These are phyloP conservation scores for Dorcoceras hygrometricum DNA, from an alignment of 257 asterid species.

Conservation along the genomic window DNA sequence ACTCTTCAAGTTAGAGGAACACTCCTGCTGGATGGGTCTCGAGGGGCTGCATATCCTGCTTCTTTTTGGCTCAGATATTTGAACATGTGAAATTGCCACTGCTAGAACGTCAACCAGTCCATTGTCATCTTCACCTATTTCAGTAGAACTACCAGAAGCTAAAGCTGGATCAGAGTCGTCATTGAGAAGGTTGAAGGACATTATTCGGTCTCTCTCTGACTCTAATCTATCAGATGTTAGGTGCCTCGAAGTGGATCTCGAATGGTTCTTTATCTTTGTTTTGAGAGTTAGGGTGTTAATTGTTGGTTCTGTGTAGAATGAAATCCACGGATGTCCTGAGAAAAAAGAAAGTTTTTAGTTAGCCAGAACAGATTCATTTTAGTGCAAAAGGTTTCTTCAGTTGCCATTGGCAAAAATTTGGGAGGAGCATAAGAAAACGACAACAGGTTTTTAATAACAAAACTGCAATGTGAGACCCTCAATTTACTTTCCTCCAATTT, in stretches of 20 bases:
- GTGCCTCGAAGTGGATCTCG: conserved; percentile 41
- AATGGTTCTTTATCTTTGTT: conserved; percentile 31
- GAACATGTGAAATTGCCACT: conserved; percentile 61
- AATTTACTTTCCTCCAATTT: too few relatives aligned
- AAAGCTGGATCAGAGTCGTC: conserved; percentile 43
- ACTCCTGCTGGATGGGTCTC: conserved; percentile 47
- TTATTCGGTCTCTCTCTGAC: conserved; percentile 51
- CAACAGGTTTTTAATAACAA: neutral
- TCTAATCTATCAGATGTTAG: conserved; percentile 40
- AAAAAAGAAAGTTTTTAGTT: neutral
- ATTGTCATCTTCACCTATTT: conserved; percentile 39
- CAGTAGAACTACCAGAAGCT: conserved; percentile 31
- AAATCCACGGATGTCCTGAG: conserved; percentile 70
- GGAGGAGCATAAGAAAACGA: neutral
- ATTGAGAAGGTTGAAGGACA: conserved; percentile 35
- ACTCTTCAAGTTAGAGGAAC: conserved; percentile 65
- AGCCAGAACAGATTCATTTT: neutral
- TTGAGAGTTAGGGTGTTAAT: conserved; percentile 29
- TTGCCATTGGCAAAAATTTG: neutral
- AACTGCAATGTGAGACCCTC: neutral
- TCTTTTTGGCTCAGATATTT: conserved; percentile 74
- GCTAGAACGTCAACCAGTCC: conserved; percentile 64
- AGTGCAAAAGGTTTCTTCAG: neutral
- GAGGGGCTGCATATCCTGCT: conserved; percentile 71
- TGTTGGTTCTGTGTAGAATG: conserved; percentile 42